Percentiles rank a stretch among this genome's conserved stretches.
These are phyloP conservation scores for Biscogniauxia marginata DNA, from an alignment of 2,329 filamentous ascomycete genomes.

Conservation along the genomic window DNA sequence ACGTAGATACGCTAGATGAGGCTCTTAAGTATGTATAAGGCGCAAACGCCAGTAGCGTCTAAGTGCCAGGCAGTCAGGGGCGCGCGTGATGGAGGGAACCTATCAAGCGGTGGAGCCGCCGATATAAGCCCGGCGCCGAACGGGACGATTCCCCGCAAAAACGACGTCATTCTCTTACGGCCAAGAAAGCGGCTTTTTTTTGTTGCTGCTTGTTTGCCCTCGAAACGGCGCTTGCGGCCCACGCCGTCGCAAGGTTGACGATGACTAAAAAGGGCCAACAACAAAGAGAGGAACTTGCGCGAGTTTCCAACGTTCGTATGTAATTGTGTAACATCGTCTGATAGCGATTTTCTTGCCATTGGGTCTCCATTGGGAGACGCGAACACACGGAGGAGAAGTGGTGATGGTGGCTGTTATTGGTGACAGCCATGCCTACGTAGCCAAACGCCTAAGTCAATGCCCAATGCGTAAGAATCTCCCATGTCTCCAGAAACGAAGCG, in stretches of 20 bases:
- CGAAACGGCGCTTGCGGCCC: background rate
- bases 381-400: no score
- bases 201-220: background rate
- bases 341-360: no score
- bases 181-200: slow-evolving; percentile 4
- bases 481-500: background rate
- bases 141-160: slow-evolving; percentile 5
- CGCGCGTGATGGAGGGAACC: background rate
- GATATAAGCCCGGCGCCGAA: slow-evolving; percentile 22
- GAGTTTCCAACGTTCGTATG: no score
- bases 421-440: background rate
- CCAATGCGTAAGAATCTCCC: background rate
- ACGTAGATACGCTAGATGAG: background rate
- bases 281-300: no score
- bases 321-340: no score
- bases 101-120: slow-evolving; percentile 13
- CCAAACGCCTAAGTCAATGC: background rate
- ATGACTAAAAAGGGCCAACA: background rate
- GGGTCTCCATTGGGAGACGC: no score
- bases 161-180: slow-evolving; percentile 20
- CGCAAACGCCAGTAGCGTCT: background rate
- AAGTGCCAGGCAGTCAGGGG: background rate
- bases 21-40: background rate
- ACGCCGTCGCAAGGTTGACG: background rate
- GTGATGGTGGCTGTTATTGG: background rate